Base-by-base conservation (phyloP, 2,329 filamentous ascomycete genomes). In the Byssochlamys sp. region DNA sequence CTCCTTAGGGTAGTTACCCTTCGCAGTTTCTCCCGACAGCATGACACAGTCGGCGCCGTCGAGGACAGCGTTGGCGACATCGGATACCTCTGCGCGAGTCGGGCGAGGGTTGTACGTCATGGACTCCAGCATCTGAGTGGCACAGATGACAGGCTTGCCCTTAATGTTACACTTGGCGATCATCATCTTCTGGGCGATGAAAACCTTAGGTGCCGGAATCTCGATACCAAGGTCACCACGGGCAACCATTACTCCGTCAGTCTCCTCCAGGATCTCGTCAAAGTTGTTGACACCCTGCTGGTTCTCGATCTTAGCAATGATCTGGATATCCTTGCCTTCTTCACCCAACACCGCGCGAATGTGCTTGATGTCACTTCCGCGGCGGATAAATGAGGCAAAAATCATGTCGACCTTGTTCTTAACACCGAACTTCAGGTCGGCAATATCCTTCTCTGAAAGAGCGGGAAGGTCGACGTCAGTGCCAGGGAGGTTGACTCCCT, bases 241-340 rank as follows among this genome's bases (percentile, higher is more conserved):
- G 70, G 94, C 94, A 67, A 99, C 94, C 94, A 99, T 99, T 81
- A 99, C 91, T 83, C 94, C 94, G 75, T 99, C 94, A 4, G 94
- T 97, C 80, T 91, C 90, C 72, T 85, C 83, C 60, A 99, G 86
- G 70, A 99, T 99, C 80, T 97, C 92, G 68, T 89, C 86, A 77
- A 99, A 99, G 84, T 99, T 99, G 87, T 99, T 97, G 65, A 99
- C 89, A 78, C 94, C 94, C 80, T 99, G 94, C 77, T 96, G 90
- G 83, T 99, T 99, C 85, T 99, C 94, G 67, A 99, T 96, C 88
- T 99, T 99, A 84, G 94, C 89, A 74, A 99, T 97, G 80, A 99
- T 96, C 81, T 99, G 92, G 71, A 99, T 96, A 76, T 95, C 87
- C 79, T 89, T 90, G 77, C 94, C 94, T 51, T 95, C 88, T 71